Evolutionary conservation across 1,139 yeast genomes (phyloP), one percentile per base, ranked within the genome.

Genomic region (Nakaseomyces sp.): DNA sequence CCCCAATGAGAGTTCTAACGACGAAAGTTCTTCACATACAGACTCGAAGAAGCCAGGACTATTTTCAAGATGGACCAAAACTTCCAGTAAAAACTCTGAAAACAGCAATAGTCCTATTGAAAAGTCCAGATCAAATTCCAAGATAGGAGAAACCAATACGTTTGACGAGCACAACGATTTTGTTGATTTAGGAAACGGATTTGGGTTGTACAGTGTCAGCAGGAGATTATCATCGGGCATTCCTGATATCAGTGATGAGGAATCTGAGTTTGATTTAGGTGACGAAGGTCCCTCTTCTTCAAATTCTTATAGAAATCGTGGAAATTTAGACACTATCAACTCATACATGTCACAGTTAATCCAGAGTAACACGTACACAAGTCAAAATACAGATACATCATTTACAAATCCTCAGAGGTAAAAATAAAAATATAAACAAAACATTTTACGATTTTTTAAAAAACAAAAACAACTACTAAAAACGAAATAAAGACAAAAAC

Each of bases 121-220:
- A 5, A 35, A 35, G n/a, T 5, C 38, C 4, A 20, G 7, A 32
- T 32, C 37, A 18, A 19, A 32, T n/a, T 4, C 25, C 1, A 19
- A 7, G 15, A n/a, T 32, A 9, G 10, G 40, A 20, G 44, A 17
- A 30, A 24, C 18, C 33, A 37, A 18, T 30, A 30, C 22, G 6
- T 37, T 26, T 12, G 42, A 41, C 16, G 28, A 24, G 12, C 40
- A 24, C 8, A 51, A 48, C 18, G 50, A 52, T 24, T 52, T 51
- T 40, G 54, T 60, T 7, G 65, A 61, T 44, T 47, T 62, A 15
- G 66, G 66, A 10, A 59, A 62, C 41, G 66, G 66, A 0, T 48
- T 62, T 26, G 61, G 53, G 4, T 40, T 62, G 15, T 57, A 56
- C 15, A 51, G 62, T 3, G 52, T 57, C 43, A 51, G 47, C 24